These are phyloP conservation scores for Planoprotostelium fungivorum DNA, from an alignment of 78 protist genomes.

Conservation along the genomic window DNA sequence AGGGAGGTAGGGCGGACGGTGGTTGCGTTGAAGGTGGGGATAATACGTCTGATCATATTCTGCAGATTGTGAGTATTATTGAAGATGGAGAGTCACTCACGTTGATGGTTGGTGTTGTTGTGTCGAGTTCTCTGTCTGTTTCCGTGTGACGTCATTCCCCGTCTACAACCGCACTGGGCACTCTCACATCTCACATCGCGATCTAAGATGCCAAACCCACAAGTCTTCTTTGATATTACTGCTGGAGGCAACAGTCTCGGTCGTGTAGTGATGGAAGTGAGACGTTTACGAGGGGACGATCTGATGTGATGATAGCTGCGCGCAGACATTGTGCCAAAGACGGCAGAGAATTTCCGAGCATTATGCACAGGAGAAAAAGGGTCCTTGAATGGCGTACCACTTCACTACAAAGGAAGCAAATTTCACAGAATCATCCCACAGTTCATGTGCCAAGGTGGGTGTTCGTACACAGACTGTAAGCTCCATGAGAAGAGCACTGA, in stretches of 20 bases:
- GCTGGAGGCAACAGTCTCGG: constrained; percentile 6
- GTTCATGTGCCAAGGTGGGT: constrained; percentile 59
- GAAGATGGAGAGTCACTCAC: too few species aligned
- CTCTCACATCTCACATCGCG: too few species aligned
- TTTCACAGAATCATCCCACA: constrained; percentile 74
- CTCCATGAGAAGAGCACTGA: too few species aligned
- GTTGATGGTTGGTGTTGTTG: too few species aligned
- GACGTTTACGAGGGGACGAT: neutral
- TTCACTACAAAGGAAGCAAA: constrained; percentile 63
- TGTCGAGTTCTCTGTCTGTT: too few species aligned
- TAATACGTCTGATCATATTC: too few species aligned
- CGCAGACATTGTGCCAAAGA: constrained; percentile 75
- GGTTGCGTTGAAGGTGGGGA: too few species aligned
- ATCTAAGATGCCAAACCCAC: constrained; percentile 2
- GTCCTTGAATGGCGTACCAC: constrained; percentile 31
- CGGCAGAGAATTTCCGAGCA: constrained; percentile 84
- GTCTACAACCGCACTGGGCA: too few species aligned
- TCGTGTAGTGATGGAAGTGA: neutral
- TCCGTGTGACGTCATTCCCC: too few species aligned
- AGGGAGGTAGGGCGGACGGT: too few species aligned
- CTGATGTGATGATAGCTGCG: constrained; percentile 25
- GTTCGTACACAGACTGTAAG: too few species aligned
- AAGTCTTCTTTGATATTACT: constrained; percentile 57
- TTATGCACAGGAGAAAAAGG: constrained; percentile 73
- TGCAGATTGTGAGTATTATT: too few species aligned